Evolutionary conservation across 169 alveolate species (phyloP), one percentile per base, ranked within the genome.

Genomic region (Babesia ovata): DNA sequence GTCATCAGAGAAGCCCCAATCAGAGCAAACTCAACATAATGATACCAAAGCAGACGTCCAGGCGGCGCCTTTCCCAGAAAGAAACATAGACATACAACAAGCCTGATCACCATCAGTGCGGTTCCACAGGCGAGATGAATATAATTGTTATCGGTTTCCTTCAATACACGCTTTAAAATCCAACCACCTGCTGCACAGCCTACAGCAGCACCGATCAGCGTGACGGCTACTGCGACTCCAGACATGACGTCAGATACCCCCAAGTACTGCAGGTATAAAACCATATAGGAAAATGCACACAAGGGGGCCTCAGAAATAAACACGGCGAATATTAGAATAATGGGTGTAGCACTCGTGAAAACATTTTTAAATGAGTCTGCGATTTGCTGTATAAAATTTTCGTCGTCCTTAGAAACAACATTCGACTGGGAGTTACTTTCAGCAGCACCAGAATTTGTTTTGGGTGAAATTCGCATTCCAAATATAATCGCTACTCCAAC

Each of bases 101-200:
- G 71, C 42, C 96, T 72, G 22, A 85, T 56, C 4, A 76, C 74
- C 86, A 92, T 86, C 16, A 92, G 74, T 42, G 87, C 66, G 45
- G 36, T 84, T 59, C 96, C 97, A 19, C 91, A 83, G 50, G 88
- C 73, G 9, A 95, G 94, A 17, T 21, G 46, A 50, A 96, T 70
- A 44, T 97, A 97, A 70, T 94, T 94, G 28, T 90, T 86, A 11
- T 86, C 87, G 39, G 87, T 76, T 74, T 83, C 79, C 66, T 85
- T 72, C 63, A 88, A 91, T 73, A 92, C 81, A 45, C 54, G 75
- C 45, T 94, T 97, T 17, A 95, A 94, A 54, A 91, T 69, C 22
- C 71, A 70, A 4, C 97, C 98, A 19, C 98, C 98, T n/a, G 91
- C 45, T n/a, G 91, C 93, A 14, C 97, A 97, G 21, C 97, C 97